A percentile compares a stretch with the other conserved stretches of the same genome.
phyloP scores from a whole-genome alignment of 148 eudicot species.

The Camellia sinensis region DNA sequence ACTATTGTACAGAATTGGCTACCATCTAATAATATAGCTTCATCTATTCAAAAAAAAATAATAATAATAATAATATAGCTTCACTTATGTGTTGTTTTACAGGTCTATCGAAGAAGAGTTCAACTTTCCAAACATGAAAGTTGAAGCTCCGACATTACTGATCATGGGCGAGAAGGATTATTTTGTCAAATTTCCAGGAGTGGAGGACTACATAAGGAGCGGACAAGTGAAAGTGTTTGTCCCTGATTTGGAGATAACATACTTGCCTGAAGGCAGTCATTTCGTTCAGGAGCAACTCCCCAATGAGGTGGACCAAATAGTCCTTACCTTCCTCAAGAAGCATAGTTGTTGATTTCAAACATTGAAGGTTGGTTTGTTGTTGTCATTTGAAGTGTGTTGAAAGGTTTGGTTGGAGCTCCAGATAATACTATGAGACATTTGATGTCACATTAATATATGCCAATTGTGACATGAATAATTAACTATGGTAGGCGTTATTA shows the following conservation, averaged over 20 bases:
- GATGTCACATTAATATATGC: background rate
- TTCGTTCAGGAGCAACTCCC: slow-evolving; percentile 43
- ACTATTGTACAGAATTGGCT: no score
- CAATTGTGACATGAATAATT: slow-evolving; percentile 4
- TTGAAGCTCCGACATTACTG: slow-evolving; percentile 31
- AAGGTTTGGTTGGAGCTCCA: no score
- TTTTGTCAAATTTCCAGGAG: slow-evolving; percentile 34
- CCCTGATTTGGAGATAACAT: slow-evolving; percentile 30
- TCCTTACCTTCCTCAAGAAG: slow-evolving; percentile 27
- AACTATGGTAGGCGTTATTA: background rate
- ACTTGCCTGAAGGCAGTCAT: slow-evolving; percentile 36
- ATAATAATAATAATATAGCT: no score
- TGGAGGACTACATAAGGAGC: slow-evolving; percentile 26
- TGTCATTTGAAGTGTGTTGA: no score
- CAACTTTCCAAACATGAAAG: slow-evolving; percentile 20
- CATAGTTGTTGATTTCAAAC: slow-evolving; percentile 17
- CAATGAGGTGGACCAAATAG: slow-evolving; percentile 23
- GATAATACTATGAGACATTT: no score
- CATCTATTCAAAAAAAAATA: no score
- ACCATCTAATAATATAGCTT: no score
- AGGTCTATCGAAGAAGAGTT: slow-evolving; percentile 7
- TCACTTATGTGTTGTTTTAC: background rate
- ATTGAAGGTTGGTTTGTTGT: background rate
- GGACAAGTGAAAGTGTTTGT: slow-evolving; percentile 25
- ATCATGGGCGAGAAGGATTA: slow-evolving; percentile 35